Percentiles rank a stretch among this genome's conserved stretches.
Evolutionary conservation across 257 asterid genomes (phyloP).

Genomic region (Solanum habrochaites): DNA sequence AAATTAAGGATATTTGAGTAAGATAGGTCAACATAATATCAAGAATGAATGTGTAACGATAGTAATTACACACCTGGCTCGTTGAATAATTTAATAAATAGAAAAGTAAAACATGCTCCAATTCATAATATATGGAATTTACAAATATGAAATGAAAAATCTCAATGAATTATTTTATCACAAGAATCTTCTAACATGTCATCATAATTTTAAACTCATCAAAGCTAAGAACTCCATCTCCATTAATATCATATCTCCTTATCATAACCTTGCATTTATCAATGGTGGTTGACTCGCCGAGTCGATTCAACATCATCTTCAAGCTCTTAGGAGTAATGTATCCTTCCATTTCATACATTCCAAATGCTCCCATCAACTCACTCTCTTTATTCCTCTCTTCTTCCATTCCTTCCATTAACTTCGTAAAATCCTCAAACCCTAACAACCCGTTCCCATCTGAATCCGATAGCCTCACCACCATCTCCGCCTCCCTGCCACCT

Average conservation of each 20-base stretch:
- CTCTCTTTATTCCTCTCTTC: conserved; percentile 27
- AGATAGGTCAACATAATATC: fast-evolving
- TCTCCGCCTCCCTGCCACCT: conserved; percentile 31
- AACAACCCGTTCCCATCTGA: conserved; percentile 46
- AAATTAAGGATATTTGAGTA: no score
- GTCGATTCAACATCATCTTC: conserved; percentile 34
- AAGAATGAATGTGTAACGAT: neutral
- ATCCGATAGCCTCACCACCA: conserved; percentile 27
- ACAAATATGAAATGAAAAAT: neutral
- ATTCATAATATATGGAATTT: neutral
- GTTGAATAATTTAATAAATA: neutral
- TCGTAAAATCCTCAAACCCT: conserved; percentile 41
- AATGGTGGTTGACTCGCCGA: conserved; percentile 33
- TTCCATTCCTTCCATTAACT: conserved; percentile 33
- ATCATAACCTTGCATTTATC: conserved; percentile 44
- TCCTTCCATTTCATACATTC: conserved; percentile 46
- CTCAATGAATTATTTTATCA: neutral
- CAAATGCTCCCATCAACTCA: conserved; percentile 40
- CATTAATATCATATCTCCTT: conserved; percentile 32
- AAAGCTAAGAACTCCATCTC: conserved; percentile 45
- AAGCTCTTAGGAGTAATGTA: conserved; percentile 50
- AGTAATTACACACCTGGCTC: neutral
- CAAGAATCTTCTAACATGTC: conserved; percentile 1
- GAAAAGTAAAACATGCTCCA: neutral
- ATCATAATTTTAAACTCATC: conserved; percentile 54